These are phyloP conservation scores for Ascochyta rabiei DNA, from an alignment of 2,329 filamentous ascomycete genomes.

Conservation along the genomic window DNA sequence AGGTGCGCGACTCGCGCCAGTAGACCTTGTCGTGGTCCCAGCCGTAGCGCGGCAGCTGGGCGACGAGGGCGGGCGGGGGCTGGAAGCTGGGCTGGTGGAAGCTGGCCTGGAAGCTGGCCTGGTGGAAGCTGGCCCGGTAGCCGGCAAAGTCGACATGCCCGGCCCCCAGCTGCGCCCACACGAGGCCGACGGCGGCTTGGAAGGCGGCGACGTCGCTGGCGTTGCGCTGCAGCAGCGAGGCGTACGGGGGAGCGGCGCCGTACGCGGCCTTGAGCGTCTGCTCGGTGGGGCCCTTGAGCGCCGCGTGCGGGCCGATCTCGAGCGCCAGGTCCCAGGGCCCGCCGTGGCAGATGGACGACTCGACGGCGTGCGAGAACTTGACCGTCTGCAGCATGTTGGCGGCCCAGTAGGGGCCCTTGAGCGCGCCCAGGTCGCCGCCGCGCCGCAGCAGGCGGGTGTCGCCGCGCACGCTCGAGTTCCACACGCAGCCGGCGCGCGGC, in stretches of 20 bases:
- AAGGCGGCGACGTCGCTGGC: not conserved
- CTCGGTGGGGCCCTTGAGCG: not conserved
- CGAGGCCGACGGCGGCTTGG: not conserved
- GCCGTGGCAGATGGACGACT: not conserved
- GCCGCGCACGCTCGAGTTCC: not conserved
- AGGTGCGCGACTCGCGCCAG: not conserved
- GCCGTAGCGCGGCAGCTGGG: not conserved
- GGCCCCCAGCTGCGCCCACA: not conserved
- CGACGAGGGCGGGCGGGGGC: not conserved
- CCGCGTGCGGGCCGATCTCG: not conserved
- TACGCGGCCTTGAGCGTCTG: not conserved
- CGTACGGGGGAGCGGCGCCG: not conserved
- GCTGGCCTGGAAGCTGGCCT: too few relatives aligned
- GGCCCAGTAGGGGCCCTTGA: not conserved
- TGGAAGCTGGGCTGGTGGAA: too few relatives aligned
- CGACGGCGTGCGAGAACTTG: not conserved
- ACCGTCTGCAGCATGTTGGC: not conserved
- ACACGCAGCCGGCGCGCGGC: not conserved
- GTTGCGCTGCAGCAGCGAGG: not conserved
- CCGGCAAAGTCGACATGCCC: not conserved
- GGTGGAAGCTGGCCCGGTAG: not conserved
- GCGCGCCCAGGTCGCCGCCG: not conserved
- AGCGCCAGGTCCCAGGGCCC: not conserved
- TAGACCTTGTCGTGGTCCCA: not conserved
- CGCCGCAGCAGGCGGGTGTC: not conserved